phyloP scores from a whole-genome alignment of 306 rosid genomes.

The Prunus salicina region DNA sequence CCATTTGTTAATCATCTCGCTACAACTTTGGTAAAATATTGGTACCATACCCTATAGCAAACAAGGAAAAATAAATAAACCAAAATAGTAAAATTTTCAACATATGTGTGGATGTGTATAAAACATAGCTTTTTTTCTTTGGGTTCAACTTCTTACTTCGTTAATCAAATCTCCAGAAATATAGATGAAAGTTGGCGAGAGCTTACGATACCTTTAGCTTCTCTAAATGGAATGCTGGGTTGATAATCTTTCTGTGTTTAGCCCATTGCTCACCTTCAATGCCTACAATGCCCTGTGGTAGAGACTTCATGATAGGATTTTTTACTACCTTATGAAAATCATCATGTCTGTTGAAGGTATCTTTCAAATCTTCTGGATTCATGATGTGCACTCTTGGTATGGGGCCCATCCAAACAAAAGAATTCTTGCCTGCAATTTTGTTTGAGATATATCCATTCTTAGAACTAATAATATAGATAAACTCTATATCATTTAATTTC shows the following conservation, averaged over 20 bases:
- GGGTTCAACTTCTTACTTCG: no score
- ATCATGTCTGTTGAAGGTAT: conserved; percentile 23
- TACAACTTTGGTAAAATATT: conserved; percentile 12
- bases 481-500: rapidly evolving
- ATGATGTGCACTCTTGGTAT: conserved; percentile 35
- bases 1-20: conserved; percentile 21
- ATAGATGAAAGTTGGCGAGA: not conserved
- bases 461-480: no score
- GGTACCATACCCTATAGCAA: conserved; percentile 23
- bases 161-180: not conserved
- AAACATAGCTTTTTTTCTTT: no score
- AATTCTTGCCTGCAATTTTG: conserved; percentile 31
- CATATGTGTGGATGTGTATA: not conserved
- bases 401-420: conserved; percentile 42
- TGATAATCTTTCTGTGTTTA: conserved; percentile 30
- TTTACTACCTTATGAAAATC: not conserved
- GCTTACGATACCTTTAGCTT: conserved; percentile 21
- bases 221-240: conserved; percentile 28
- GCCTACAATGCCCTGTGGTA: not conserved
- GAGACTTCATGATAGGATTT: conserved; percentile 6
- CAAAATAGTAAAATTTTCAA: not conserved
- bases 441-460: no score
- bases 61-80: not conserved
- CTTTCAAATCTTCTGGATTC: conserved; percentile 45
- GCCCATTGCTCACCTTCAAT: conserved; percentile 26